Evolutionary conservation across 352 stramenopile genomes (phyloP).

Genomic region (Halophytophthora batemanensis): DNA sequence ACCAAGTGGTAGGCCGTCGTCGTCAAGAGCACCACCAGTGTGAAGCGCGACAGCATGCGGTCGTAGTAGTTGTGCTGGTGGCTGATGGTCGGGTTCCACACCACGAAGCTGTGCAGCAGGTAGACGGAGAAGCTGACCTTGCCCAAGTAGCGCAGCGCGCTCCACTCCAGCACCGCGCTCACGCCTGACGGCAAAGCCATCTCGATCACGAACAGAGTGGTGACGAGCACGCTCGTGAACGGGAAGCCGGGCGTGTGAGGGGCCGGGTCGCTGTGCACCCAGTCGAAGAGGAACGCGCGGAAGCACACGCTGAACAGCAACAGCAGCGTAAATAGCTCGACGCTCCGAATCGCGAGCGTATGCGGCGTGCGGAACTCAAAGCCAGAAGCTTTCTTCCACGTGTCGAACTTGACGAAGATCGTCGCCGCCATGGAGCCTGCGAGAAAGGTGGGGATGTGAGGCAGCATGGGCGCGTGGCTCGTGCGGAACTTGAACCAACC

Average conservation of each 20-base stretch:
- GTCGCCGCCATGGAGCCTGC: slow-evolving; percentile 21
- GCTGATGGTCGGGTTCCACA: slow-evolving; percentile 8
- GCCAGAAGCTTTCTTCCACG: not conserved
- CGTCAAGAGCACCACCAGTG: slow-evolving; percentile 19
- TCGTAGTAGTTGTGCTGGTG: slow-evolving; percentile 14
- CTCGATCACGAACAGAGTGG: slow-evolving; percentile 21
- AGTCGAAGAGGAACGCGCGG: slow-evolving; percentile 16
- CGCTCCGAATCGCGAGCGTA: not conserved
- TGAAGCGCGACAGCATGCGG: slow-evolving; percentile 16
- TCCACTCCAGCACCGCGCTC: slow-evolving; percentile 24
- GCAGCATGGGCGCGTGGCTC: slow-evolving; percentile 9
- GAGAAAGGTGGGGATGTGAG: slow-evolving; percentile 18
- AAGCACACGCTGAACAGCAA: slow-evolving; percentile 20
- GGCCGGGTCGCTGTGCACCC: slow-evolving; percentile 7
- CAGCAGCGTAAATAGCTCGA: slow-evolving; percentile 1
- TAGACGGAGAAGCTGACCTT: slow-evolving; percentile 42
- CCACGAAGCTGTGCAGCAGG: slow-evolving; percentile 36
- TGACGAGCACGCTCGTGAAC: slow-evolving; percentile 15
- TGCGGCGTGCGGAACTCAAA: slow-evolving; percentile 10
- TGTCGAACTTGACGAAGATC: slow-evolving; percentile 12
- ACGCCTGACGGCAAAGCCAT: slow-evolving; percentile 22
- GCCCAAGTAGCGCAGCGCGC: slow-evolving; percentile 21
- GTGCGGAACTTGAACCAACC: slow-evolving; percentile 4
- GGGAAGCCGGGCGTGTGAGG: slow-evolving; percentile 1
- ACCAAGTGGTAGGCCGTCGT: slow-evolving; percentile 31